phyloP scores from a whole-genome alignment of 1,284 basidiomycete species.

The Chalciporus sp. region DNA sequence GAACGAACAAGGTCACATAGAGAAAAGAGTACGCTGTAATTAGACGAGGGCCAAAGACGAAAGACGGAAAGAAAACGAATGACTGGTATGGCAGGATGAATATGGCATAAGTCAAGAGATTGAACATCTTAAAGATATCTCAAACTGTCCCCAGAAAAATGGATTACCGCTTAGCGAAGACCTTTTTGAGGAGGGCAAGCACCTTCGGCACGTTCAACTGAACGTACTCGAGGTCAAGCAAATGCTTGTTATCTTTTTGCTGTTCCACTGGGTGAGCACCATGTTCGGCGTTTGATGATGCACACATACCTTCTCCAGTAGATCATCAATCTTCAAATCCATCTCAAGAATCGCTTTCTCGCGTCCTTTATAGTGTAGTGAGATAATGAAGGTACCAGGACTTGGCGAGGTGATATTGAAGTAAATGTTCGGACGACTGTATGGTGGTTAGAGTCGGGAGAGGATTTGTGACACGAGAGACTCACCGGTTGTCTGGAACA shows the following conservation, averaged over 20 bases:
- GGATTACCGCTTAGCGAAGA: slow-evolving; percentile 80
- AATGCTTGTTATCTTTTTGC: slow-evolving; percentile 98
- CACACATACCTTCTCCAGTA: slow-evolving; percentile 85
- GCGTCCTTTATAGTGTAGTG: slow-evolving; percentile 97
- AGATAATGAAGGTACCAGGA: slow-evolving; percentile 98
- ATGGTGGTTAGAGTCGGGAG: slow-evolving; percentile 5
- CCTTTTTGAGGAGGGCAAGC: slow-evolving; percentile 87
- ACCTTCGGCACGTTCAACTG: slow-evolving; percentile 97
- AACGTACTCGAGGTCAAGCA: slow-evolving; percentile 96
- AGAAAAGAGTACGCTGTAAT: slow-evolving; percentile 19
- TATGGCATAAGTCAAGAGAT: slow-evolving; percentile 35
- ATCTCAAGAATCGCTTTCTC: slow-evolving; percentile 99
- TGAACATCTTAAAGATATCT: slow-evolving; percentile 27
- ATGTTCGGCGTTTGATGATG: not conserved
- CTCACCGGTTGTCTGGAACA: slow-evolving; percentile 94
- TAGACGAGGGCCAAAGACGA: slow-evolving; percentile 18
- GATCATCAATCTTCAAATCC: slow-evolving; percentile 99
- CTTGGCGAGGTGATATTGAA: slow-evolving; percentile 98
- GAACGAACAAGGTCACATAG: slow-evolving; percentile 29
- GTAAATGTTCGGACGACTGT: slow-evolving; percentile 95
- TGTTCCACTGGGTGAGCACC: slow-evolving; percentile 39
- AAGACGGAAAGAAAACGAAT: slow-evolving; percentile 19
- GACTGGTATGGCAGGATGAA: slow-evolving; percentile 34
- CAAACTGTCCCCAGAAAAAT: slow-evolving; percentile 22
- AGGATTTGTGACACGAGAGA: slow-evolving; percentile 12